Percentiles rank a stretch among this genome's conserved stretches.
Conservation (phyloP, 2,329 filamentous ascomycete genomes). For the Alternaria sp. region DNA sequence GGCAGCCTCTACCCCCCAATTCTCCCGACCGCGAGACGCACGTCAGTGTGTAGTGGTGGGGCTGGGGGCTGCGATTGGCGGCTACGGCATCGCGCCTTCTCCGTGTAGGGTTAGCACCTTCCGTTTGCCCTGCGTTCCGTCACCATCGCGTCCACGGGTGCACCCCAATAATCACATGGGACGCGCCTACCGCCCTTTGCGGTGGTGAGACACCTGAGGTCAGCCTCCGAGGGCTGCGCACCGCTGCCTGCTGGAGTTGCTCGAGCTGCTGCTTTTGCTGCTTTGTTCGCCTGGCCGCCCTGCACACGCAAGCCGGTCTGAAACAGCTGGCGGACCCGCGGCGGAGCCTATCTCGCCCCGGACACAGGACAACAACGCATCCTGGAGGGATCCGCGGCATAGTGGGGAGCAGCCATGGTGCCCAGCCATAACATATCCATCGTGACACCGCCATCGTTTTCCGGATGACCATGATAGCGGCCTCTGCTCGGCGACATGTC, state of each 20-base stretch:
- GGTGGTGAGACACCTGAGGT: neutral
- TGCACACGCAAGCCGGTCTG: neutral
- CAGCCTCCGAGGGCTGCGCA: neutral
- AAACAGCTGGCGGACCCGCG: neutral
- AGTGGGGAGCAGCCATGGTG: constrained; percentile 12
- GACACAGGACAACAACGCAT: neutral
- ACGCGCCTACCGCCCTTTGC: constrained; percentile 15
- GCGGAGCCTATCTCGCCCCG: constrained; percentile 1
- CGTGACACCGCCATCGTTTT: constrained; percentile 28
- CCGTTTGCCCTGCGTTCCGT: constrained; percentile 7
- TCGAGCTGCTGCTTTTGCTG: neutral
- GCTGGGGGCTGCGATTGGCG: constrained; percentile 4
- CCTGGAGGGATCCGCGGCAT: constrained; percentile 7
- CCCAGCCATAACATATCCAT: constrained; percentile 21
- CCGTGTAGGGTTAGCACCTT: neutral
- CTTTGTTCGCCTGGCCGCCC: neutral
- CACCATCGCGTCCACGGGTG: constrained; percentile 4
- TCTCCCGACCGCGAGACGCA: neutral
- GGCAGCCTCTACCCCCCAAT: neutral
- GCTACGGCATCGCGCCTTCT: neutral
- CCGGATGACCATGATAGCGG: constrained; percentile 35
- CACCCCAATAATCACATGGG: constrained; percentile 11
- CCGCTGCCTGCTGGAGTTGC: neutral
- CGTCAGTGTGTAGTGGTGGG: constrained; percentile 3
- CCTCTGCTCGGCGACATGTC: constrained; percentile 14